Evolutionary conservation across 805 yeast species (phyloP).

Genomic region (Kazachstania viticola): DNA sequence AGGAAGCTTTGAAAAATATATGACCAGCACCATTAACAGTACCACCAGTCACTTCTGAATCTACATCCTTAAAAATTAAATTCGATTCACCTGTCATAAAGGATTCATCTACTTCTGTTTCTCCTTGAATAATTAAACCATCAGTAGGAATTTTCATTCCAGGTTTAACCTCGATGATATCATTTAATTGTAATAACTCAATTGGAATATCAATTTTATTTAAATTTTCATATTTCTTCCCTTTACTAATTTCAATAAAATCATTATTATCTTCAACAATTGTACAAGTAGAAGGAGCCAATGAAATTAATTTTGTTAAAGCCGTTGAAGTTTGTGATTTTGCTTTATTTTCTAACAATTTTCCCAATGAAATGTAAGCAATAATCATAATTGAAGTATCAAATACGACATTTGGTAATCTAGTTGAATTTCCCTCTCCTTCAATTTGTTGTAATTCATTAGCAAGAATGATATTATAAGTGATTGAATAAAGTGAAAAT

Average conservation of each 20-base stretch:
- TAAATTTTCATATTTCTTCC: not conserved
- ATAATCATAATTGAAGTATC: slow-evolving; percentile 83
- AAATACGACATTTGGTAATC: slow-evolving; percentile 61
- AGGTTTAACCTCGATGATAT: slow-evolving; percentile 66
- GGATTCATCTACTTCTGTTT: slow-evolving; percentile 80
- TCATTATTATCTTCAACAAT: slow-evolving; percentile 31
- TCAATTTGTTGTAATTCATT: slow-evolving; percentile 5
- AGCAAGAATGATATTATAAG: slow-evolving; percentile 31
- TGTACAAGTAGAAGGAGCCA: slow-evolving; percentile 68
- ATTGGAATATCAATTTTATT: slow-evolving; percentile 39
- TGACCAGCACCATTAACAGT: slow-evolving; percentile 75
- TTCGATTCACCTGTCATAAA: slow-evolving; percentile 83
- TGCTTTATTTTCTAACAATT: slow-evolving; percentile 83
- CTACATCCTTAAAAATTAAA: slow-evolving; percentile 53
- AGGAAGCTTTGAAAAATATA: slow-evolving; percentile 53
- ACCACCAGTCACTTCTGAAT: slow-evolving; percentile 74
- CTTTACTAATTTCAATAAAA: not conserved
- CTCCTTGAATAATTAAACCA: slow-evolving; percentile 69
- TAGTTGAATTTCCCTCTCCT: not conserved
- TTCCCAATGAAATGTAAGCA: slow-evolving; percentile 77
- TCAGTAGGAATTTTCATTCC: slow-evolving; percentile 90
- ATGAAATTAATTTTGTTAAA: slow-evolving; percentile 62
- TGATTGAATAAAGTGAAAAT: slow-evolving; percentile 59
- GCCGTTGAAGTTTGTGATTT: slow-evolving; percentile 91
- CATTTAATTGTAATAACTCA: slow-evolving; percentile 68